phyloP scores from a whole-genome alignment of 345 rosid species.

The Lenwebbia sp. region DNA sequence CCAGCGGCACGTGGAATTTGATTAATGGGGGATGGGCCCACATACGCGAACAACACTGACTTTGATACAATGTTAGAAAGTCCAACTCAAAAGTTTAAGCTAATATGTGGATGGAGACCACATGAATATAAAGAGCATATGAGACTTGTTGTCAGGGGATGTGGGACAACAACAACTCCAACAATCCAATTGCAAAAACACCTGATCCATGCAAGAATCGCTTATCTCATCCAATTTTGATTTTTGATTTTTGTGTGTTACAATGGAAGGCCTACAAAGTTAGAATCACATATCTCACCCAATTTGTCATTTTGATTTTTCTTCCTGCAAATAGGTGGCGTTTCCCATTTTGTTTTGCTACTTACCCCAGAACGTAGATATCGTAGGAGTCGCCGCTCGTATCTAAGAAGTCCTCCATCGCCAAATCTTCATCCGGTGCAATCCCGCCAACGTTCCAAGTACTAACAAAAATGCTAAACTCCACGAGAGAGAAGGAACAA shows the following conservation, averaged over 20 bases:
- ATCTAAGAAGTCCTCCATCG: conserved; percentile 57
- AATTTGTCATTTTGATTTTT: no score
- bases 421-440: conserved; percentile 48
- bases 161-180: no score
- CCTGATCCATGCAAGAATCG: neutral
- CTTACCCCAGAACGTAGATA: conserved; percentile 77
- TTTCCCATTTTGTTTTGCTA: neutral
- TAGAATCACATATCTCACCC: no score
- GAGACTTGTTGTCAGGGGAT: no score
- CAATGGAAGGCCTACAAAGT: no score
- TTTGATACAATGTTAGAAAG: no score
- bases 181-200: neutral
- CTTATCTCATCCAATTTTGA: neutral
- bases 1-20: no score
- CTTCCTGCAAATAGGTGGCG: neutral
- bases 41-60: no score
- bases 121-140: no score
- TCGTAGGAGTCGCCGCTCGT: conserved; percentile 32
- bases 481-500: neutral
- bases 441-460: conserved; percentile 92
- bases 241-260: neutral
- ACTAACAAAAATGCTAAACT: conserved; percentile 51
- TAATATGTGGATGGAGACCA: no score
- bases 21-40: no score
- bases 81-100: no score